A percentile compares a stretch with the other conserved stretches of the same genome.
These are phyloP conservation scores for Asterionellopsis glacialis DNA, from an alignment of 108 stramenopile species.

Conservation along the genomic window DNA sequence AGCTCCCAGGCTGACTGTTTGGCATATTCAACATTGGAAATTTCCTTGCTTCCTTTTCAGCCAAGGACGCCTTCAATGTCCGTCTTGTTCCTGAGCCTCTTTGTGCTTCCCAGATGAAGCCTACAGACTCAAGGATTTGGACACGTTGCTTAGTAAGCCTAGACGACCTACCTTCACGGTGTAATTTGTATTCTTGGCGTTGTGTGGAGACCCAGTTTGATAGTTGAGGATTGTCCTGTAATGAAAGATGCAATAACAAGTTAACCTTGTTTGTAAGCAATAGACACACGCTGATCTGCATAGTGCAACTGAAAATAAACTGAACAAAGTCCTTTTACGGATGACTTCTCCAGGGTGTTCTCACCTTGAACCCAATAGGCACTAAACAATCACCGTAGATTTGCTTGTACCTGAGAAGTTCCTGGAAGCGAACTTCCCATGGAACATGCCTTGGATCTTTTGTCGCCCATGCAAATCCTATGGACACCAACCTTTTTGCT, in stretches of 20 bases:
- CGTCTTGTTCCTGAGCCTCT: neutral
- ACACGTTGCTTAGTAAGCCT: slow-evolving; percentile 37
- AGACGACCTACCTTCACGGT: slow-evolving; percentile 21
- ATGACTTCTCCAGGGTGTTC: neutral
- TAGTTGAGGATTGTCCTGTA: neutral
- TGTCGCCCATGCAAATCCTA: slow-evolving; percentile 25
- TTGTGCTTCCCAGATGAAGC: slow-evolving; percentile 6
- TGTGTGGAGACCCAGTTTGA: slow-evolving; percentile 4
- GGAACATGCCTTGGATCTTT: slow-evolving; percentile 18
- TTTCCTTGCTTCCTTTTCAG: too few relatives aligned
- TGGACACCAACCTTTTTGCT: slow-evolving; percentile 5
- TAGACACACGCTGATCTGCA: too few relatives aligned
- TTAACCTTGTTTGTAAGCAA: neutral
- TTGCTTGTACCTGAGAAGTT: neutral
- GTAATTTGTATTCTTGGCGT: slow-evolving; percentile 25
- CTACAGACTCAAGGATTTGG: neutral
- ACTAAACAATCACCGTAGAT: neutral
- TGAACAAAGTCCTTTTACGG: neutral
- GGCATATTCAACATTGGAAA: too few relatives aligned
- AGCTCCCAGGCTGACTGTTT: too few relatives aligned
- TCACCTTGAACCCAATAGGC: neutral
- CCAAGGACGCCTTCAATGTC: too few relatives aligned
- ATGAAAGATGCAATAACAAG: neutral
- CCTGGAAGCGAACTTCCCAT: slow-evolving; percentile 1
- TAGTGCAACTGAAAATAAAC: neutral